phyloP scores from a whole-genome alignment of 2,329 filamentous ascomycete species.

The Botrytis porri region DNA sequence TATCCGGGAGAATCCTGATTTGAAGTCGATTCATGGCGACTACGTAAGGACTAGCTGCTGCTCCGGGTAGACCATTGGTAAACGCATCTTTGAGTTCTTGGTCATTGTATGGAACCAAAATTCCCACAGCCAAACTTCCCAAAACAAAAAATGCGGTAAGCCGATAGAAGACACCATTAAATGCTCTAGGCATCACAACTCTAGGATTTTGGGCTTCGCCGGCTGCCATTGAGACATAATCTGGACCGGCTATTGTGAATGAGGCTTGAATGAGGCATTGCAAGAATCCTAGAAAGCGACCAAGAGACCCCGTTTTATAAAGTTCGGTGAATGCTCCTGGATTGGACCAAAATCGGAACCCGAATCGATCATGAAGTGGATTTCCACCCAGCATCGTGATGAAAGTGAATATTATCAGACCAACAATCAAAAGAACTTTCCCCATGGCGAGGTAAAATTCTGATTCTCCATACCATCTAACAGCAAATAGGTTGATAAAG shows the following conservation, averaged over 20 bases:
- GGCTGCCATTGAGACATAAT: conserved; percentile 53
- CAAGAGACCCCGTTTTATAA: conserved; percentile 42
- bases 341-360: conserved; percentile 49
- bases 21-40: conserved; percentile 49
- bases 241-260: conserved; percentile 47
- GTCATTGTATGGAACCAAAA: conserved; percentile 56
- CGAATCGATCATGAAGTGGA: conserved; percentile 33
- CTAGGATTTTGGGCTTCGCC: conserved; percentile 58
- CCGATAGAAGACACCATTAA: conserved; percentile 58
- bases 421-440: conserved; percentile 38
- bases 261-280: conserved; percentile 48
- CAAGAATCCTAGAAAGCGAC: conserved; percentile 53
- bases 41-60: conserved; percentile 51
- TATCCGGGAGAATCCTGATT: conserved; percentile 47
- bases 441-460: conserved; percentile 50
- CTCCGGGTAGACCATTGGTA: conserved; percentile 45
- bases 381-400: conserved; percentile 40
- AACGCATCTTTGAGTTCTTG: conserved; percentile 39
- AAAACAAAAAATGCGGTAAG: conserved; percentile 61
- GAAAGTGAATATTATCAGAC: conserved; percentile 36
- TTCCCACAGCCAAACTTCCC: conserved; percentile 56
- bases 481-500: conserved; percentile 46
- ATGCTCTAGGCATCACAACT: conserved; percentile 57
- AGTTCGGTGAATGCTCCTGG: conserved; percentile 46
- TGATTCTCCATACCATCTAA: conserved; percentile 57